Base-by-base conservation (phyloP, 768 basidiomycete genomes). In the Suillus bovinus region DNA sequence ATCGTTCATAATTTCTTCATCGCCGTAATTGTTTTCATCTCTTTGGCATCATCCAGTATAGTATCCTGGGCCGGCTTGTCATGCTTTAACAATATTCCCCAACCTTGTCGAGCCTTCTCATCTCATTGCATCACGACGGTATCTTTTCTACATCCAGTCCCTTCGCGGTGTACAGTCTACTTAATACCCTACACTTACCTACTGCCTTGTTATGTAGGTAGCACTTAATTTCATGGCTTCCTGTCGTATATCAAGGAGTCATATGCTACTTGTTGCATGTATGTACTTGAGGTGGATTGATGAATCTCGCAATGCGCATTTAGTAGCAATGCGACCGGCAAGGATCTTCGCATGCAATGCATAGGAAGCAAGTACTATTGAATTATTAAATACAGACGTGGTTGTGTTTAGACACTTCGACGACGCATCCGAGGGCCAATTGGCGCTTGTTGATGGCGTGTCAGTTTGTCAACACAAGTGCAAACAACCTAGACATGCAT, bases 141-240 rank as follows among this genome's bases (percentile, higher is more conserved):
- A 61, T 57, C 50, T 63, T 67, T 61, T 62, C 64, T 62, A 67
- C 66, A 57, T 61, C 60, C 65, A 70, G 66, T 67, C 60, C 63
- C 64, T 53, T 63, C 66, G 64, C 64, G 68, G 68, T 75, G 74
- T 75, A 76, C 70, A 64, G 72, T 72, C 67, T 76, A 76, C 67
- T 62, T 75, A 73, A 65, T 65, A 71, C 70, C 69, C 67, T 66
- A 69, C 67, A 66, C 67, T 72, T 72, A 74, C 75, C 72, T 71
- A 74, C 66, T 68, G 71, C 68, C 63, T 71, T 61, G 63, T 66
- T 42, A 71, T 71, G 68, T 65, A 68, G 75, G 68, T 71, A 66
- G 67, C 67, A 61, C 61, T 64, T 62, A 72, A 75, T 74, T 76
- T 24, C 49, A 69, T 65, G 59, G 49, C 38, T 50, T 61, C 42